Base-by-base conservation (phyloP, 495 filamentous ascomycete genomes). In the Penicillium cinerascens region DNA sequence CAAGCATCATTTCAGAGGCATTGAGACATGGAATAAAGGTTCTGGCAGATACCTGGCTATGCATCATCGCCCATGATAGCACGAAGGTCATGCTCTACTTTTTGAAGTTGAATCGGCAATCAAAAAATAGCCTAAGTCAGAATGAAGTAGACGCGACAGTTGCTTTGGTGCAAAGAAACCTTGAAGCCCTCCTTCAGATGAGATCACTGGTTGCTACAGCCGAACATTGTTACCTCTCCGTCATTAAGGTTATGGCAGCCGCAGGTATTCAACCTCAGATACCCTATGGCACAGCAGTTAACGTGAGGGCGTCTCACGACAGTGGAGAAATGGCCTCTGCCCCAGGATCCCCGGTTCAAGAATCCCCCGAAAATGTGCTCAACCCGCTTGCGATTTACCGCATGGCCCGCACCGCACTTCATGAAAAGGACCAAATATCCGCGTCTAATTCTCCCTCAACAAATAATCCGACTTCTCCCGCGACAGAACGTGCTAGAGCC, bases 371-470 rank as follows among this genome's bases (percentile, higher is more conserved):
- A 33, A 50, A 51, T 13, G 40, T 63, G 0, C 38, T 63, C 15
- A 63, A 56, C 22, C 60, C 56, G 17, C 56, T 63, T 9, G 60
- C 60, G 5, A 63, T 63, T 7, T 56, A 60, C 37, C 56, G 56
- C 16, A 63, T 63, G 60, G 56, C 60, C 11, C 51, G 56, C 39
- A 56, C 53, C n/a, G 50, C 56, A n/a, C 36, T 63, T 15, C 60
- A 63, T 27, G 52, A 47, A 16, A 55, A 54, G 26, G 43, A 45
- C 13, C 21, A 18, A 10, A 46, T 22, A 51, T 46, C 44, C 5
- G 5, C 50, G 0, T 61, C 54, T 1, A 29, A 38, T 26, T 54
- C 47, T 1, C 47, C 58, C 3, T 49, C 46, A 17, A 54, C 43
- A 8, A 37, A 35, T 1, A 54, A 35, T 4, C 17, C 47, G 6